These are phyloP conservation scores for Emergomyces pasteurianus DNA, from an alignment of 2,329 filamentous ascomycete species.

Conservation along the genomic window DNA sequence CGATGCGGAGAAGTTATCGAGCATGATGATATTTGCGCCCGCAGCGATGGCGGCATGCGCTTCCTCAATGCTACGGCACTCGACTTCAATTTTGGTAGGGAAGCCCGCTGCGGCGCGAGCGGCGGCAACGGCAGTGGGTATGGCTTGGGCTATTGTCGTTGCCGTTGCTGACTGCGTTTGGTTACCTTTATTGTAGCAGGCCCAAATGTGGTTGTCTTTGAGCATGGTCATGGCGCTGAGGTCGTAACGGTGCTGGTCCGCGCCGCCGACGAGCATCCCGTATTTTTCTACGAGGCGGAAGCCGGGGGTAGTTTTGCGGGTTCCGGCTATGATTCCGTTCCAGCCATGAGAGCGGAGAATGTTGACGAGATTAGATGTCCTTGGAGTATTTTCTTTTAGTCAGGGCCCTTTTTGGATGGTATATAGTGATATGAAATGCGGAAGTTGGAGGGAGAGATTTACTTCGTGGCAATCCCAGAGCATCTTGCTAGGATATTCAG, in stretches of 20 bases:
- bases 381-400: conserved; percentile 13
- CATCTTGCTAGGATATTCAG: conserved; percentile 84
- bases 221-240: conserved; percentile 94
- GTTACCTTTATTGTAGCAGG: conserved; percentile 48
- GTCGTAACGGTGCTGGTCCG: conserved; percentile 84
- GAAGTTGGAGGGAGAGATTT: neutral
- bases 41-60: conserved; percentile 84
- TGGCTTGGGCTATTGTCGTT: conserved; percentile 44
- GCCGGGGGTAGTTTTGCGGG: conserved; percentile 90
- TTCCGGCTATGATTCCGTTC: conserved; percentile 75
- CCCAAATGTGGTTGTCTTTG: conserved; percentile 98
- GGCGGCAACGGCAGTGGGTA: conserved; percentile 71
- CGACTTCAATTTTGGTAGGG: conserved; percentile 87
- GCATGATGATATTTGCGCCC: conserved; percentile 90
- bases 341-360: conserved; percentile 56
- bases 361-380: conserved; percentile 36
- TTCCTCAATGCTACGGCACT: conserved; percentile 78
- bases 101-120: conserved; percentile 81
- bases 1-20: conserved; percentile 84
- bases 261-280: conserved; percentile 87
- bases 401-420: neutral
- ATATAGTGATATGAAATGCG: neutral
- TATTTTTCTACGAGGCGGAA: conserved; percentile 97
- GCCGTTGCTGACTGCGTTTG: conserved; percentile 4
- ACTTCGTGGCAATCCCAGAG: conserved; percentile 74